phyloP scores from a whole-genome alignment of 768 basidiomycete genomes.

The Mycena rebaudengoi region DNA sequence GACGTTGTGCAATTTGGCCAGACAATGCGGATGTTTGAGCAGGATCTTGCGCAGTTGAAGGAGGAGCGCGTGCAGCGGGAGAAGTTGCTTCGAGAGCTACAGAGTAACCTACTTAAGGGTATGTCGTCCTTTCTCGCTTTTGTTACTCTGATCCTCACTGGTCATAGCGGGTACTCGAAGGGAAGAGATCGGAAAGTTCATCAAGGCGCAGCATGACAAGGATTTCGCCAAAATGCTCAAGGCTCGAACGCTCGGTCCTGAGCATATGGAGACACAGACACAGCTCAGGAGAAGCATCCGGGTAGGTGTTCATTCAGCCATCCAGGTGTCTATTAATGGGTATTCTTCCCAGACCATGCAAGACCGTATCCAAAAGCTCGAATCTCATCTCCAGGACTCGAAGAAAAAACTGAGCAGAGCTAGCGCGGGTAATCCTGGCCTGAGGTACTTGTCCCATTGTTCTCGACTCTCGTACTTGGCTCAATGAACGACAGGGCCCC shows the following conservation, averaged over 20 bases:
- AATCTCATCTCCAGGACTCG: conserved; percentile 71
- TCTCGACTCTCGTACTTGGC: neutral
- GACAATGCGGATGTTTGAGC: conserved; percentile 54
- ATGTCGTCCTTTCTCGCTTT: conserved; percentile 20
- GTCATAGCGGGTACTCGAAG: conserved; percentile 76
- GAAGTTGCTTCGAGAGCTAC: conserved; percentile 61
- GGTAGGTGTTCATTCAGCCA: conserved; percentile 57
- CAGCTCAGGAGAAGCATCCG: conserved; percentile 76
- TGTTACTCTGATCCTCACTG: neutral
- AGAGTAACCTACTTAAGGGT: conserved; percentile 77
- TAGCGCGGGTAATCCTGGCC: conserved; percentile 64
- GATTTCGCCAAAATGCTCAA: conserved; percentile 82
- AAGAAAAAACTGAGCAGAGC: conserved; percentile 75
- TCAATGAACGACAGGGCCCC: conserved; percentile 66
- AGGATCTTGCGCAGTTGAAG: conserved; percentile 61
- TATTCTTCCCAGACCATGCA: too few relatives aligned
- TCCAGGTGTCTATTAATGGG: too few relatives aligned
- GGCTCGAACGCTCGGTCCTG: conserved; percentile 83
- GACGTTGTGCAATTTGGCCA: conserved; percentile 63
- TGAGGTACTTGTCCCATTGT: conserved; percentile 66
- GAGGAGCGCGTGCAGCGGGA: conserved; percentile 49
- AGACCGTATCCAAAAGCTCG: conserved; percentile 81
- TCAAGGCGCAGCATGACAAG: conserved; percentile 78
- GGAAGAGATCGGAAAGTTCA: conserved; percentile 85
- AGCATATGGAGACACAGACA: conserved; percentile 85